Base-by-base conservation (phyloP, 768 basidiomycete species). In the Boletus insuetus region DNA sequence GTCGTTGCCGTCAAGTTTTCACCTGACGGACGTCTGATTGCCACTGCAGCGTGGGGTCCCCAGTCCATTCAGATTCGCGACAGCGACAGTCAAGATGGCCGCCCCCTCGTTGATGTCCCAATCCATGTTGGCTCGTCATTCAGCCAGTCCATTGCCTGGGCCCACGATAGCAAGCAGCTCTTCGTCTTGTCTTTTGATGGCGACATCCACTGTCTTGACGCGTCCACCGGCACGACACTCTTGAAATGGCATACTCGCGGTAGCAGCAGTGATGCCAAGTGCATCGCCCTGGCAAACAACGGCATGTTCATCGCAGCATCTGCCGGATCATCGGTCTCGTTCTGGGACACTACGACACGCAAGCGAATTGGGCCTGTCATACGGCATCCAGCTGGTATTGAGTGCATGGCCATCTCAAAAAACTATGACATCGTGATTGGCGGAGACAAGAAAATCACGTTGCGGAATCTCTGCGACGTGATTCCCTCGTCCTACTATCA, bases 1-100 rank as follows among this genome's bases (percentile, higher is more conserved):
- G 22, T 57, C 14, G 49, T 22, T 16, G 44, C 41, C 4, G 26
- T 48, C 38, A 59, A 44, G 7, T 63, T 56, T 22, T 63, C 61
- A 4, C 61, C 61, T 5, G 20, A 41, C 6, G 54, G 61, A 6
- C 16, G 29, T 14, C 24, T 42, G 16, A 14, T 59, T 11, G 51
- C 53, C 6, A 32, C 31, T 8, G 53, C 41, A 3, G 29, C 32
- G 5, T 22, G 40, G 32, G n/a, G 14, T 10, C 9, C 31, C 19
- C 0, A 43, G 2, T 44, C 45, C 17, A 13, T 61, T 19, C 55
- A 14, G 6, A 26, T 62, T 12, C 53, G 37, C 4, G 49, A 58
- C 24, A 41, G 37, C 4, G 49, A 58, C 24, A 41, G 40, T 17
- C 48, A 29, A 2, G 13, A 31, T 0, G 61, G 53, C 17, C 7